A percentile compares a stretch with the other conserved stretches of the same genome.
These are phyloP conservation scores for Colletotrichum sp. DNA, from an alignment of 2,329 filamentous ascomycete genomes.

Conservation along the genomic window DNA sequence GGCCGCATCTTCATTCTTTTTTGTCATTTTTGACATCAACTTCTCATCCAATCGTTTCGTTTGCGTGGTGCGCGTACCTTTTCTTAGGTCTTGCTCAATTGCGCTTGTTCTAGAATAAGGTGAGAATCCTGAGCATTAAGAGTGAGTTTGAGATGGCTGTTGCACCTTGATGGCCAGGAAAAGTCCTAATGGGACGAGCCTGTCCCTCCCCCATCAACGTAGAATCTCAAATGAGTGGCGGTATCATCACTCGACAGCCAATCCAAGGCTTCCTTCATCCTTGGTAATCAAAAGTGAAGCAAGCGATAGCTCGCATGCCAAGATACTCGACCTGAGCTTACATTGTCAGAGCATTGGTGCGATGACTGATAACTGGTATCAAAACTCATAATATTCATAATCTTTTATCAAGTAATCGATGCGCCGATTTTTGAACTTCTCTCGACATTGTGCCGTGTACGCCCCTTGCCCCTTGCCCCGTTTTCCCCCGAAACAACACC, in stretches of 20 bases:
- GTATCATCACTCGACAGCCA: neutral
- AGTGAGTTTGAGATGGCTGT: neutral
- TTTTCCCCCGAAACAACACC: neutral
- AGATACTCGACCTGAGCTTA: neutral
- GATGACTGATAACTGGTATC: neutral
- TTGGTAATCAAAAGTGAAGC: too few relatives aligned
- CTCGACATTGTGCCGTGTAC: neutral
- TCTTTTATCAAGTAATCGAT: neutral
- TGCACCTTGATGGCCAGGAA: neutral
- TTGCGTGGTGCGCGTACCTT: neutral
- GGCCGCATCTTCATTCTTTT: conserved; percentile 1
- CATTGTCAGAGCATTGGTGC: neutral
- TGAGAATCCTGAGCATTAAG: neutral
- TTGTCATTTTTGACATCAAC: neutral
- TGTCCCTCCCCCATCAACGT: neutral
- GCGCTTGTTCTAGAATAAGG: neutral
- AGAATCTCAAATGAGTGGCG: neutral
- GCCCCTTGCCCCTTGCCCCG: neutral
- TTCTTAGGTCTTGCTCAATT: neutral
- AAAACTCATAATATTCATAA: neutral
- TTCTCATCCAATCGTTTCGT: too few relatives aligned
- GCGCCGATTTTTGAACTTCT: neutral
- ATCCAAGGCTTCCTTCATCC: neutral
- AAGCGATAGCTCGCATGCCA: neutral
- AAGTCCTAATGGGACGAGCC: neutral